Evolutionary conservation across 352 stramenopile species (phyloP), one percentile per base, ranked within the genome.

Genomic region (Phytopythium delawarense): DNA sequence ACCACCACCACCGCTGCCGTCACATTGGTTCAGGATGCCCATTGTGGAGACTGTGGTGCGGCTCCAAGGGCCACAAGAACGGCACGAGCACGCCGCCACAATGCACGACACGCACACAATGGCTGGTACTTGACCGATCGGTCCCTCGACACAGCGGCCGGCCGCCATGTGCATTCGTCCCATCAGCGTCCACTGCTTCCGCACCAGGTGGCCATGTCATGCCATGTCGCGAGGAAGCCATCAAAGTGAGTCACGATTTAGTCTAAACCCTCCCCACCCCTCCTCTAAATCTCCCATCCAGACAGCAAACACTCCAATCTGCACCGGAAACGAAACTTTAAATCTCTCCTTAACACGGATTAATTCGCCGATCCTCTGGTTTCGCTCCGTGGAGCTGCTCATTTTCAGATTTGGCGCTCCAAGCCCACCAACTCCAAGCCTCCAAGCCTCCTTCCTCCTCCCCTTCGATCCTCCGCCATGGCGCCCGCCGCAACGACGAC

Each of bases 401-500:
- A 45, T 45, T 46, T 49, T 18, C 42, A 16, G 42, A 49, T 16
- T 49, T 25, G 42, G n/a, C 20, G 13, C 42, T 7, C 42, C 2
- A 25, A 11, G 16, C 40, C 40, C 49, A 34, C 35, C 51, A 30
- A n/a, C 21, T 45, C 30, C 51, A 28, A 28, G 25, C 23, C 28
- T 18, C 35, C 59, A 34, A 15, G 20, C 12, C 44, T 40, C 48
- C 21, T 21, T 16, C n/a, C n/a, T 53, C 23, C 23, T 18, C 23
- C 15, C 25, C 39, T 21, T 23, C 45, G 30, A 40, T 25, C 50
- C 15, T 15, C 35, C 37, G 45, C 13, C n/a, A 91, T 89, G 82
- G 65, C 76, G 56, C 80, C 77, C 28, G 65, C 78, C 7, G 25
- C 71, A 18, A 74, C 85, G 32, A 85, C 84, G 54, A 89, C 74